Evolutionary conservation across 2,329 filamentous ascomycete species (phyloP).

Genomic region (Furcasterigmium furcatum): DNA sequence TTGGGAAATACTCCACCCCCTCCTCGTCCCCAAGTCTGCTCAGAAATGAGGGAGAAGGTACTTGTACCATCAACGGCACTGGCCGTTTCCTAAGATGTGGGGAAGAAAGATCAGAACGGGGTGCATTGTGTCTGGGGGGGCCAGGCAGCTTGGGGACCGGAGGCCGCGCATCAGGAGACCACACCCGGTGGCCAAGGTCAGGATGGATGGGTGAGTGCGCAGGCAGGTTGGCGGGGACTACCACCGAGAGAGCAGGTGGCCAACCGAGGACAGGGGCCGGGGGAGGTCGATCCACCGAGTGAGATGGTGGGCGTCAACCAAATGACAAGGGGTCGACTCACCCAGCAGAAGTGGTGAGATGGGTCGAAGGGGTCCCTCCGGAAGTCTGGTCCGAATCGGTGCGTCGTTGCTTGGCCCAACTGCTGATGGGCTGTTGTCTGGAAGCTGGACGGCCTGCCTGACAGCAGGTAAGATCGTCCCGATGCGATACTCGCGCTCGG

Average conservation of each 20-base stretch:
- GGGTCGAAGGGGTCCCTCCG: background rate
- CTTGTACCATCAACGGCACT: background rate
- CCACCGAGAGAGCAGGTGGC: no score
- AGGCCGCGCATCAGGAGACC: conserved; percentile 1
- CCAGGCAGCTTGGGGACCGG: background rate
- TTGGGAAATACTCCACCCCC: background rate
- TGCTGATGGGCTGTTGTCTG: no score
- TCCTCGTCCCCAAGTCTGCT: background rate
- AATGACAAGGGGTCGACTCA: background rate
- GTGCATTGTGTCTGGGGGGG: background rate
- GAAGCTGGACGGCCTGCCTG: no score
- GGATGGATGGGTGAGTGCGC: conserved; percentile 2
- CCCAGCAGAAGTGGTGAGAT: background rate
- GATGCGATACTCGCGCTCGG: no score
- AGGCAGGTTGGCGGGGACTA: no score
- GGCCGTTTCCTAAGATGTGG: background rate
- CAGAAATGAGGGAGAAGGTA: background rate
- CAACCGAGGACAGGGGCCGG: background rate
- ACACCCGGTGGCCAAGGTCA: conserved; percentile 12
- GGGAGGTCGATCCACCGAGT: background rate
- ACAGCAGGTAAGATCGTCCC: no score
- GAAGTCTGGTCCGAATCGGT: conserved; percentile 1
- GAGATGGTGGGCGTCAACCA: background rate
- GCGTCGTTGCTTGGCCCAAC: no score
- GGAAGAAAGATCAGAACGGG: background rate